Conservation (phyloP, 2,329 filamentous ascomycete species). For the Penicillium sp. region DNA sequence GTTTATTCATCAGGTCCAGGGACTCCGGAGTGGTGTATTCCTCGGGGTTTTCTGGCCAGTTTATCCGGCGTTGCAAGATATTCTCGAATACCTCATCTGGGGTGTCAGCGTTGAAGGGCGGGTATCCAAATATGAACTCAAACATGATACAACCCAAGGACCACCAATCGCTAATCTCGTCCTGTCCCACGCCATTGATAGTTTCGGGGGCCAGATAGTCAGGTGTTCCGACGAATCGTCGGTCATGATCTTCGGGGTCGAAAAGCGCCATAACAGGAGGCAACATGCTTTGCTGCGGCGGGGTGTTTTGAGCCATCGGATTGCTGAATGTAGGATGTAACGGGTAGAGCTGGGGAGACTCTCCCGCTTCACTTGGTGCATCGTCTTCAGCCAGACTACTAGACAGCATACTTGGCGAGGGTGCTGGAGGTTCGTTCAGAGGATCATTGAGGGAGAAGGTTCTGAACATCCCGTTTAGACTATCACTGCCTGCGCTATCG, state of each 20-base stretch:
- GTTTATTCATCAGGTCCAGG: slow-evolving; percentile 89
- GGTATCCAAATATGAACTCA: slow-evolving; percentile 90
- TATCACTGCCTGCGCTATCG: slow-evolving; percentile 90
- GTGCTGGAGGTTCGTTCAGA: slow-evolving; percentile 49
- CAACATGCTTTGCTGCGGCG: slow-evolving; percentile 73
- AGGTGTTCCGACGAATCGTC: slow-evolving; percentile 93
- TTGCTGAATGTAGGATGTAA: slow-evolving; percentile 65
- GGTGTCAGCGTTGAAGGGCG: slow-evolving; percentile 87
- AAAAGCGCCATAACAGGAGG: slow-evolving; percentile 93
- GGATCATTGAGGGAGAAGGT: slow-evolving; percentile 74
- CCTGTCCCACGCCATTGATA: slow-evolving; percentile 91
- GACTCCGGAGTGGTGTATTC: slow-evolving; percentile 82
- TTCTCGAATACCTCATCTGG: slow-evolving; percentile 97
- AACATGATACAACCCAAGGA: slow-evolving; percentile 98
- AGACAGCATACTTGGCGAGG: slow-evolving; percentile 36
- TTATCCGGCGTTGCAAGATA: slow-evolving; percentile 84
- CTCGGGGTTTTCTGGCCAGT: slow-evolving; percentile 86
- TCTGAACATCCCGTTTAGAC: slow-evolving; percentile 78
- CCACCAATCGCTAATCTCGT: slow-evolving; percentile 99
- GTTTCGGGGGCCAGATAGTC: slow-evolving; percentile 98
- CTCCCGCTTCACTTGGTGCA: slow-evolving; percentile 69
- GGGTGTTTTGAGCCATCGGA: slow-evolving; percentile 42
- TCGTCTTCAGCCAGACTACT: slow-evolving; percentile 72
- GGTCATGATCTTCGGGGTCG: slow-evolving; percentile 89
- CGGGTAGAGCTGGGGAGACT: slow-evolving; percentile 75